Conservation (phyloP, 192 early-diverging fungal genomes). For the Entophlyctis luteolus region DNA sequence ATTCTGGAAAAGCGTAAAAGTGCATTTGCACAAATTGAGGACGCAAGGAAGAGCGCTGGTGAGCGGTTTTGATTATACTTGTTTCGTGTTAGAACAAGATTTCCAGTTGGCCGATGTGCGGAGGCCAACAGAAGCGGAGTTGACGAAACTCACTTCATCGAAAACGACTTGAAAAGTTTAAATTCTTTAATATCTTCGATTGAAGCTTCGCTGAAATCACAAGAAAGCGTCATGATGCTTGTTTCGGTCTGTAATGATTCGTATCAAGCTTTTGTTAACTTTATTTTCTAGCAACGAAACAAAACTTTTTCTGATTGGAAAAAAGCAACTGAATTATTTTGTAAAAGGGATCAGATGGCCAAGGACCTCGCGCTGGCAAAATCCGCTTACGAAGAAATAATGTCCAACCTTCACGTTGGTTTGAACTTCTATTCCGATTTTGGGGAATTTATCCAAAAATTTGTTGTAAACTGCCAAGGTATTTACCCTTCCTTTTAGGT, state of each 20-base stretch:
- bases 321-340: background rate
- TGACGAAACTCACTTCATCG: no score
- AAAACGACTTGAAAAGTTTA: no score
- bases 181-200: no score
- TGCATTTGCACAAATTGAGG: background rate
- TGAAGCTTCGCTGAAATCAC: conserved; percentile 7
- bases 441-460: background rate
- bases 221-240: conserved; percentile 7
- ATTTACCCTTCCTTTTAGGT: background rate
- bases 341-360: background rate
- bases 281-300: background rate
- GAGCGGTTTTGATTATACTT: no score
- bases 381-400: conserved; percentile 4
- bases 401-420: conserved; percentile 2
- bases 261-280: background rate
- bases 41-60: no score
- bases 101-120: no score
- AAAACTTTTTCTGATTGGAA: conserved; percentile 2
- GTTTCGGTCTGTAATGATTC: background rate
- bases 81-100: no score
- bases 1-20: background rate
- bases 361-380: background rate
- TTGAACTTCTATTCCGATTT: conserved; percentile 7
- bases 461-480: conserved; percentile 13
- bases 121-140: no score